Evolutionary conservation across 495 filamentous ascomycete genomes (phyloP).

Genomic region (Bombardia bombarda): DNA sequence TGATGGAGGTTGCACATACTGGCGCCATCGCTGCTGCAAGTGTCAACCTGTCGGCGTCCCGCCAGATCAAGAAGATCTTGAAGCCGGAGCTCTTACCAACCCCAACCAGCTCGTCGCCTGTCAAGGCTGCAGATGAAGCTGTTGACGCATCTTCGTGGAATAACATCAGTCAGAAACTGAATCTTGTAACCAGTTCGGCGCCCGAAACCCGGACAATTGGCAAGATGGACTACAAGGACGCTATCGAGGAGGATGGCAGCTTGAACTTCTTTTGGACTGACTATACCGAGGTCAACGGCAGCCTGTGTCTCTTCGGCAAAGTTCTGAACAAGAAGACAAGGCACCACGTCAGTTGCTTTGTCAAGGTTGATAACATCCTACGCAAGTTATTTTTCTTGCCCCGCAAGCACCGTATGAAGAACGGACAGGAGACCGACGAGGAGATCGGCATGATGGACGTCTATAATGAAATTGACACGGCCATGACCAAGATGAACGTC

Average conservation of each 20-base stretch:
- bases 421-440: constrained; percentile 63
- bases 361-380: constrained; percentile 92
- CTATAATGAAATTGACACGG: constrained; percentile 72
- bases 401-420: constrained; percentile 50
- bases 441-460: constrained; percentile 86
- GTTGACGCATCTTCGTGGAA: constrained; percentile 88
- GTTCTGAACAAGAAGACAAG: constrained; percentile 82
- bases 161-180: constrained; percentile 75
- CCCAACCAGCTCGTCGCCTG: constrained; percentile 70
- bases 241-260: constrained; percentile 83
- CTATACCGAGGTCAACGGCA: constrained; percentile 88
- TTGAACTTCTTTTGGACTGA: constrained; percentile 95
- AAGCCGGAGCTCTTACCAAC: constrained; percentile 55
- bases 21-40: constrained; percentile 57
- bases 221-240: constrained; percentile 72
- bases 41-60: constrained; percentile 80
- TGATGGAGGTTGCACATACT: constrained; percentile 76
- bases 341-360: constrained; percentile 79
- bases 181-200: constrained; percentile 62
- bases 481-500: constrained; percentile 79
- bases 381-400: constrained; percentile 92
- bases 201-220: constrained; percentile 56
- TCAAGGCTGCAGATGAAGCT: constrained; percentile 42
- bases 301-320: constrained; percentile 90
- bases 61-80: constrained; percentile 68